Evolutionary conservation across 768 basidiomycete species (phyloP).

Genomic region (Tricholoma hemisulphureum): DNA sequence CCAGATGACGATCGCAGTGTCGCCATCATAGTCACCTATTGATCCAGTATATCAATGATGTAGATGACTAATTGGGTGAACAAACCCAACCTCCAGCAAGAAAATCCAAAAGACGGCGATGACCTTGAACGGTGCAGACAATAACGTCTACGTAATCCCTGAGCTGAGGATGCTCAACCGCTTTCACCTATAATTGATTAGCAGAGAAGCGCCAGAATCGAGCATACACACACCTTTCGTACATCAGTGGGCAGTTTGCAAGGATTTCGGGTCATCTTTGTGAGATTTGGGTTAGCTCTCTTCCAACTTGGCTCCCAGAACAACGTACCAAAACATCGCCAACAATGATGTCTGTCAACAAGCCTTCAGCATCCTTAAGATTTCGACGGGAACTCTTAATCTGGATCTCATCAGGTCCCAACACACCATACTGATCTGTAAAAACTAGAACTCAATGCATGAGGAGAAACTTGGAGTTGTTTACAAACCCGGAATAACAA

Average conservation of each 20-base stretch:
- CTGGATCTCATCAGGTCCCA: slow-evolving; percentile 56
- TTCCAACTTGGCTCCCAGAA: background rate
- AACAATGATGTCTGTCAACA: slow-evolving; percentile 46
- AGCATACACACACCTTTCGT: slow-evolving; percentile 46
- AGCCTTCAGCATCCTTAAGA: slow-evolving; percentile 41
- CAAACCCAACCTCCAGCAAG: slow-evolving; percentile 54
- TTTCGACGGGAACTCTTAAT: slow-evolving; percentile 48
- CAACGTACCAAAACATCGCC: slow-evolving; percentile 54
- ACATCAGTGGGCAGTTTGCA: slow-evolving; percentile 70
- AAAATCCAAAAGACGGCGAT: slow-evolving; percentile 58
- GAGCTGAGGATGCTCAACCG: slow-evolving; percentile 52
- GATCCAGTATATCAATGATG: background rate
- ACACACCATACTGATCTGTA: slow-evolving; percentile 50
- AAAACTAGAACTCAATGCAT: background rate
- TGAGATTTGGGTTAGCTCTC: background rate
- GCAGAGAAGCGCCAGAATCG: background rate
- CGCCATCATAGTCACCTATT: slow-evolving; percentile 72
- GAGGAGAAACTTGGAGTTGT: slow-evolving; percentile 25
- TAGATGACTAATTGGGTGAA: background rate
- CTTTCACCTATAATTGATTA: slow-evolving; percentile 44
- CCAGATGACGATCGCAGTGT: slow-evolving; percentile 58
- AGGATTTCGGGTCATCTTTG: slow-evolving; percentile 62
- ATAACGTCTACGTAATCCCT: slow-evolving; percentile 56
- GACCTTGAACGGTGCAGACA: slow-evolving; percentile 50
- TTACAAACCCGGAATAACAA: slow-evolving; percentile 55